Evolutionary conservation across 169 alveolate species (phyloP), one percentile per base, ranked within the genome.

Genomic region (Cryptosporidium felis): DNA sequence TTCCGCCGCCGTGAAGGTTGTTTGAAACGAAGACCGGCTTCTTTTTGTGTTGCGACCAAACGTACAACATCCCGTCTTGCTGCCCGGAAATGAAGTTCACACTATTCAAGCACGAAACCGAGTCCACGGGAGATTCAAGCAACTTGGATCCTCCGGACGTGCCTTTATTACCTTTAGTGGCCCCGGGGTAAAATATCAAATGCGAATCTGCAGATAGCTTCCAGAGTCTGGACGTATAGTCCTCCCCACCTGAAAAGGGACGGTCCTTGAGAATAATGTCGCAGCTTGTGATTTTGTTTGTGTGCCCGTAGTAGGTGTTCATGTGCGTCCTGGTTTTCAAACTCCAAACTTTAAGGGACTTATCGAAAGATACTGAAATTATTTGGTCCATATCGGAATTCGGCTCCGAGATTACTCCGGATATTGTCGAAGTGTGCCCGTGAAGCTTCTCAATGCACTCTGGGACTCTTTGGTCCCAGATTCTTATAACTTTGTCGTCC

Each of bases 391-490:
- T 82, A 12, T 62, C 82, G 9, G 89, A 60, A 32, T 66, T 59
- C 1, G 91, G 91, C 26, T 82, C 90, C 2, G 88, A 44, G 51
- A 60, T 51, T 5, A 90, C 40, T 5, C 91, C 91, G 0, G 91
- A 66, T 8, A 90, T 61, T 1, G 91, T 60, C 6, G 88, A 80
- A 3, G 80, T 49, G 62, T 90, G 93, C 2, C 93, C 92, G n/a
- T 82, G 80, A 16, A 82, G 44, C 28, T 38, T 34, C 23, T 66
- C 88, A 9, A 58, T 62, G 16, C 79, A 89, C 47, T 62, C 53
- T 36, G 80, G 49, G 12, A 51, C 60, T 12, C 93, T 80, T 12
- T 60, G 61, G 63, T 90, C 93, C 93, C 93, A 90, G 9, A 85
- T 60, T 21, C 88, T 59, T 21, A 90, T 53, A 36, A 82, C 66